Evolutionary conservation across 2,329 filamentous ascomycete species (phyloP).

Genomic region (Venturia oleaginea): DNA sequence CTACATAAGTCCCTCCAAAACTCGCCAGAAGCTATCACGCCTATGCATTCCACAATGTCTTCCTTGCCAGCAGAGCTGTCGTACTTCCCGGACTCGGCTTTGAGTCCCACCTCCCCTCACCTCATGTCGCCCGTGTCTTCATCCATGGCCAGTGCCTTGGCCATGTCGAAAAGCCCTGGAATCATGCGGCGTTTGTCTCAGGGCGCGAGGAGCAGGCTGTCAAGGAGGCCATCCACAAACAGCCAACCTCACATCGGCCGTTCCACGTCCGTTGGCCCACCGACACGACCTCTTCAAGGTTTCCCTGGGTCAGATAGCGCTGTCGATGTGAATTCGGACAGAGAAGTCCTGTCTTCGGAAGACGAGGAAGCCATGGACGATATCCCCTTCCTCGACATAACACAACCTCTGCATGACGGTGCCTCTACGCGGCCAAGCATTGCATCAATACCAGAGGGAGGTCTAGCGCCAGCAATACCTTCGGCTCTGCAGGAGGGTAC

Average conservation of each 20-base stretch:
- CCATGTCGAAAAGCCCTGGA: slow-evolving; percentile 49
- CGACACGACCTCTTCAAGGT: neutral
- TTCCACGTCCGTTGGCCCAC: slow-evolving; percentile 78
- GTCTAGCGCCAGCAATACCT: slow-evolving; percentile 65
- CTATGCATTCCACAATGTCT: slow-evolving; percentile 45
- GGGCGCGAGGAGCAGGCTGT: slow-evolving; percentile 61
- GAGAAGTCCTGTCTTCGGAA: slow-evolving; percentile 42
- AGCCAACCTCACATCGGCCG: slow-evolving; percentile 51
- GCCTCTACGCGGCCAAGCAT: slow-evolving; percentile 21
- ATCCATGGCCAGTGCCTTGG: slow-evolving; percentile 54
- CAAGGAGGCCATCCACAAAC: slow-evolving; percentile 65
- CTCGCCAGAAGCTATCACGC: slow-evolving; percentile 55
- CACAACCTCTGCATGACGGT: slow-evolving; percentile 24
- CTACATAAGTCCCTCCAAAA: slow-evolving; percentile 50
- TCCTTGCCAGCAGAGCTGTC: slow-evolving; percentile 50
- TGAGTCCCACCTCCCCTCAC: slow-evolving; percentile 44
- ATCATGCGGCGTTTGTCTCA: slow-evolving; percentile 81
- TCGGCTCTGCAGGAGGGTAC: slow-evolving; percentile 70
- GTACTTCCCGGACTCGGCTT: slow-evolving; percentile 59
- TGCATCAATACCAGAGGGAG: slow-evolving; percentile 14
- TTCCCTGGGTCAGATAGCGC: slow-evolving; percentile 24
- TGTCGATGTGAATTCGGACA: slow-evolving; percentile 40
- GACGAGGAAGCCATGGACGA: slow-evolving; percentile 41
- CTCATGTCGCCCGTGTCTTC: slow-evolving; percentile 33
- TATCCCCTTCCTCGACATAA: neutral